Base-by-base conservation (phyloP, 2,329 filamentous ascomycete genomes). In the Septoria petroselini region DNA sequence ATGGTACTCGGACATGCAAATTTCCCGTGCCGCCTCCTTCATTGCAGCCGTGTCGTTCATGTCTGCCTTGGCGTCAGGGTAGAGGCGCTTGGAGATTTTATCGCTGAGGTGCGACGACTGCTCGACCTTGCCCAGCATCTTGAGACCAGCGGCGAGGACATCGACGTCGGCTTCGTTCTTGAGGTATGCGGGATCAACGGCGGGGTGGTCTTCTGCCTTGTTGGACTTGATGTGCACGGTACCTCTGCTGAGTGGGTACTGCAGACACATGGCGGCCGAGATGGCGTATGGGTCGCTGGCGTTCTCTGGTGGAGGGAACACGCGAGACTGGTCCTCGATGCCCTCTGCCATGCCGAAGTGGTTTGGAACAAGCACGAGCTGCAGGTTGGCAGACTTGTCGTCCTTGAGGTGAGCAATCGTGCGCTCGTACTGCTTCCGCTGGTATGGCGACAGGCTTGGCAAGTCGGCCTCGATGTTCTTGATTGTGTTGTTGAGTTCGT, bases 81-180 rank as follows among this genome's bases (percentile, higher is more conserved):
- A 69, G 1, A 65, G 57, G 6, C 71, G 65, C 25, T 54, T 52
- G 0, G 54, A 45, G 33, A 80, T 71, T 11, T 66, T 72, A 9
- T 70, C 59, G 0, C 66, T 66, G 23, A 79, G 72, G 0, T 65
- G 64, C 1, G 70, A 62, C 8, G 70, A 71, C 11, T 71, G 60
- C 4, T 69, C 68, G 64, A 79, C 73, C 15, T 69, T 63, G 1
- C 73, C 66, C 4, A 73, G 50, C 40, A 79, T 63, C 19, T 62
- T 57, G 12, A 69, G 44, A 7, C 66, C 62, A 7, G 62, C 62
- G 18, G 62, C 63, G 39, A 63, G 57, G 15, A 62, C 56, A 21
- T 55, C 53, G 41, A 84, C 72, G 54, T 78, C 75, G 2, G 76
- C 65, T 9, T 78, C 77, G 23, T 74, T 71, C 19, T 63, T 69